These are phyloP conservation scores for Durotheca rogersii DNA, from an alignment of 495 filamentous ascomycete species.

Conservation along the genomic window DNA sequence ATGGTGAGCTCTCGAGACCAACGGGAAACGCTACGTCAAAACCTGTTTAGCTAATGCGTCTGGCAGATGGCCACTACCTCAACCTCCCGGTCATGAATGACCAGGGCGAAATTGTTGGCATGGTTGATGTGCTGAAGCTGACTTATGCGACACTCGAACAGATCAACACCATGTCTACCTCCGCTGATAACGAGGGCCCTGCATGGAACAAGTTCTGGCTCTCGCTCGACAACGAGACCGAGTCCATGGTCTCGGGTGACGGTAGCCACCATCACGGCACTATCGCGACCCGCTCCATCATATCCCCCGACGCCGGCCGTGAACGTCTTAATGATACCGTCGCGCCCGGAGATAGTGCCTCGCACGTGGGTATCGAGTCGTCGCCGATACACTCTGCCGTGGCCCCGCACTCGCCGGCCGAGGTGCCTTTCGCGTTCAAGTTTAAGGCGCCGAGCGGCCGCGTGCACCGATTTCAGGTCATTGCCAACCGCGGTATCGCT, in stretches of 20 bases:
- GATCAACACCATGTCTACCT: slow-evolving; percentile 68
- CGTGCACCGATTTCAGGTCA: slow-evolving; percentile 87
- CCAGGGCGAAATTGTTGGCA: slow-evolving; percentile 92
- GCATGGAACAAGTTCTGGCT: slow-evolving; percentile 99
- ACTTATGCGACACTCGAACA: slow-evolving; percentile 98
- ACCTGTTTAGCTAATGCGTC: slow-evolving; percentile 14
- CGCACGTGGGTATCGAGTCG: slow-evolving; percentile 81
- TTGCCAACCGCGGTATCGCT: slow-evolving; percentile 74
- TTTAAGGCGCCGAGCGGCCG: slow-evolving; percentile 98
- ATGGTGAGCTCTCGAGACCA: slow-evolving; percentile 61
- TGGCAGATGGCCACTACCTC: slow-evolving; percentile 89
- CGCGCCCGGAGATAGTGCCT: slow-evolving; percentile 89
- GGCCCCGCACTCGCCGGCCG: slow-evolving; percentile 58
- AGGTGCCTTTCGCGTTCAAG: slow-evolving; percentile 91
- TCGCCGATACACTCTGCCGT: slow-evolving; percentile 63
- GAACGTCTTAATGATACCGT: slow-evolving; percentile 70
- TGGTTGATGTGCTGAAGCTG: slow-evolving; percentile 97
- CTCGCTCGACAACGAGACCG: slow-evolving; percentile 92
- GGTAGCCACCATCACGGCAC: slow-evolving; percentile 62
- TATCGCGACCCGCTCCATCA: slow-evolving; percentile 61
- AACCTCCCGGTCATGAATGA: slow-evolving; percentile 99
- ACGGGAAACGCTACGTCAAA: not conserved
- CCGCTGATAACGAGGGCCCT: slow-evolving; percentile 81
- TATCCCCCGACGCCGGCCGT: slow-evolving; percentile 74
- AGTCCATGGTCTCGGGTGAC: slow-evolving; percentile 93